Percentiles rank a stretch among this genome's conserved stretches.
phyloP scores from a whole-genome alignment of 2,329 filamentous ascomycete species.

The Exophiala phaeomuriformis region DNA sequence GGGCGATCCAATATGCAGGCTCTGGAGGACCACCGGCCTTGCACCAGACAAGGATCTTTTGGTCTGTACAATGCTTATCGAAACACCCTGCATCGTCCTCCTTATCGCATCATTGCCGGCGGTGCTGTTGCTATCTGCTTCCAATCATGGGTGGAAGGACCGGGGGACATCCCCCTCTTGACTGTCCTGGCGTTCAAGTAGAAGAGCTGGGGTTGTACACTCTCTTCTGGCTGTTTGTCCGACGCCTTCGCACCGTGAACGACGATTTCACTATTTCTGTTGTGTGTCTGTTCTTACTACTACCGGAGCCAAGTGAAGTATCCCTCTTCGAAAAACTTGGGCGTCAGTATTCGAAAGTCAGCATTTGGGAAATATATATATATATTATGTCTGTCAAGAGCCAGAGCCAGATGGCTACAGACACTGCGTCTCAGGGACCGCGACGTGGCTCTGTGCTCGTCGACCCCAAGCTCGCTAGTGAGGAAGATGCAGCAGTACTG shows the following conservation, averaged over 20 bases:
- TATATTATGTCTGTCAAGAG: neutral
- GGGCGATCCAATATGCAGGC: neutral
- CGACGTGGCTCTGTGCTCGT: slow-evolving; percentile 19
- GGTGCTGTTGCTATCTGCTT: neutral
- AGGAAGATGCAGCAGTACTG: slow-evolving; percentile 38
- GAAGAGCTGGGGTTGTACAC: neutral
- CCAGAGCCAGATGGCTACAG: neutral
- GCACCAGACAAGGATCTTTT: neutral
- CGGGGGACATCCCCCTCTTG: neutral
- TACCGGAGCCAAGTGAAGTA: no score
- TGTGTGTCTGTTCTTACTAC: no score
- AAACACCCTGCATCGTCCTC: neutral
- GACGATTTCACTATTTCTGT: no score
- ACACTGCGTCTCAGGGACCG: neutral
- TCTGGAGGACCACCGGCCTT: neutral
- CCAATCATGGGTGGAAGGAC: neutral
- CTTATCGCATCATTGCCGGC: neutral
- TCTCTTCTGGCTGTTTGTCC: neutral
- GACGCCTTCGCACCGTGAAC: neutral
- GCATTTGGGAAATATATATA: no score
- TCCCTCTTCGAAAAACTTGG: no score
- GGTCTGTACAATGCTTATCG: neutral
- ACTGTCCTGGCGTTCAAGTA: neutral
- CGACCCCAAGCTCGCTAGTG: slow-evolving; percentile 23
- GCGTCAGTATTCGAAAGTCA: no score